These are phyloP conservation scores for Elsinoe perseae DNA, from an alignment of 2,329 filamentous ascomycete genomes.

Conservation along the genomic window DNA sequence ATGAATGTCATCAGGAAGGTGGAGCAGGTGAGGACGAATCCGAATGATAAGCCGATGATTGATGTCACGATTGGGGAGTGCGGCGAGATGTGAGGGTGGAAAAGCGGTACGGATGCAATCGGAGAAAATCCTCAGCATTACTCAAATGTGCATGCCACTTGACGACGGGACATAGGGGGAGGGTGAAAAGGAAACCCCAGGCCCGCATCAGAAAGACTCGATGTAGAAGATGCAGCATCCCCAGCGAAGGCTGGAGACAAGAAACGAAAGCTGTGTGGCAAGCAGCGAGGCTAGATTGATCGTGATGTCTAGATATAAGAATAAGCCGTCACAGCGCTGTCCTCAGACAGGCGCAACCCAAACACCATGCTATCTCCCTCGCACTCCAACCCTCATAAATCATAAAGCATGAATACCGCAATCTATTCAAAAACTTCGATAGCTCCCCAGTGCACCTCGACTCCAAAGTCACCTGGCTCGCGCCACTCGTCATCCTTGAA, in stretches of 20 bases:
- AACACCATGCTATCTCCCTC: background rate
- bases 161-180: background rate
- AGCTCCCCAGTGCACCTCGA: conserved; percentile 77
- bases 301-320: conserved; percentile 3
- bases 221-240: no score
- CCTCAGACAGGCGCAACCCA: background rate
- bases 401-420: background rate
- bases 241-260: no score
- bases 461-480: conserved; percentile 55
- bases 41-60: conserved; percentile 71
- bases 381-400: background rate
- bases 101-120: background rate
- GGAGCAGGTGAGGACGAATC: conserved; percentile 77
- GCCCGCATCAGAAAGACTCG: no score
- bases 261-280: background rate
- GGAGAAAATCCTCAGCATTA: background rate
- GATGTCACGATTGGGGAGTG: conserved; percentile 81
- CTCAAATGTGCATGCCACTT: background rate
- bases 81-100: conserved; percentile 73
- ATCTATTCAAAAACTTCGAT: conserved; percentile 26
- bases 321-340: background rate
- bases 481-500: conserved; percentile 80
- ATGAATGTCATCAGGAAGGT: conserved; percentile 90
- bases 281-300: background rate
- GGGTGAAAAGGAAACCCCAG: background rate